Conservation (phyloP, 2,329 filamentous ascomycete genomes). For the Phoma herbarum region DNA sequence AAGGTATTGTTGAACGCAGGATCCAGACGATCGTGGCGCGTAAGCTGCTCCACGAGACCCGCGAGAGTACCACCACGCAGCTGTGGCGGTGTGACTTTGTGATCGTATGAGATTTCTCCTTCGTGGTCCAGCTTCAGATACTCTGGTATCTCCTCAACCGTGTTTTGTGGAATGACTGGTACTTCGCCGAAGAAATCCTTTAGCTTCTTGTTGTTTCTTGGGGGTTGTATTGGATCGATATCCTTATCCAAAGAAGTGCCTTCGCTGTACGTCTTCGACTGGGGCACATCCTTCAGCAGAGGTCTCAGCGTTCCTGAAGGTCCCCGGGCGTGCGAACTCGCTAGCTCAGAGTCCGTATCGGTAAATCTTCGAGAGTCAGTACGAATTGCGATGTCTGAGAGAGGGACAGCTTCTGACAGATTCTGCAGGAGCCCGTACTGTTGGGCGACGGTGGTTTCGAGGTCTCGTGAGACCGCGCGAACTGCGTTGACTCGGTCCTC, state of each 20-base stretch:
- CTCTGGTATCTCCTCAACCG: slow-evolving; percentile 80
- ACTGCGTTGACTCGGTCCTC: slow-evolving; percentile 87
- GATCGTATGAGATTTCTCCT: slow-evolving; percentile 87
- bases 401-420: slow-evolving; percentile 79
- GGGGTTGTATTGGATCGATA: slow-evolving; percentile 50
- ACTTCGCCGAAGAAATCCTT: slow-evolving; percentile 63
- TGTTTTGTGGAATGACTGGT: slow-evolving; percentile 55
- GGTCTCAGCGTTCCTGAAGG: slow-evolving; percentile 51
- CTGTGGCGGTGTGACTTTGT: slow-evolving; percentile 75
- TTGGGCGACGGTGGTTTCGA: slow-evolving; percentile 87
- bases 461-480: slow-evolving; percentile 75
- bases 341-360: slow-evolving; percentile 53
- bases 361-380: slow-evolving; percentile 53
- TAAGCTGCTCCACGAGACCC: slow-evolving; percentile 92
- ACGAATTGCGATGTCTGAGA: slow-evolving; percentile 41
- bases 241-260: slow-evolving; percentile 52
- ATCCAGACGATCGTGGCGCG: slow-evolving; percentile 93
- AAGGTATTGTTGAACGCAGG: slow-evolving; percentile 98
- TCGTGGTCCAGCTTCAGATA: slow-evolving; percentile 89
- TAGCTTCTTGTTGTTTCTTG: slow-evolving; percentile 58
- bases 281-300: slow-evolving; percentile 61
- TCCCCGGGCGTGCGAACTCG: slow-evolving; percentile 40
- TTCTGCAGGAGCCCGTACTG: slow-evolving; percentile 88
- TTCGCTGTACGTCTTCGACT: slow-evolving; percentile 74
- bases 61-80: slow-evolving; percentile 90